These are phyloP conservation scores for Kuraishia molischiana DNA, from an alignment of 805 yeast species.

Conservation along the genomic window DNA sequence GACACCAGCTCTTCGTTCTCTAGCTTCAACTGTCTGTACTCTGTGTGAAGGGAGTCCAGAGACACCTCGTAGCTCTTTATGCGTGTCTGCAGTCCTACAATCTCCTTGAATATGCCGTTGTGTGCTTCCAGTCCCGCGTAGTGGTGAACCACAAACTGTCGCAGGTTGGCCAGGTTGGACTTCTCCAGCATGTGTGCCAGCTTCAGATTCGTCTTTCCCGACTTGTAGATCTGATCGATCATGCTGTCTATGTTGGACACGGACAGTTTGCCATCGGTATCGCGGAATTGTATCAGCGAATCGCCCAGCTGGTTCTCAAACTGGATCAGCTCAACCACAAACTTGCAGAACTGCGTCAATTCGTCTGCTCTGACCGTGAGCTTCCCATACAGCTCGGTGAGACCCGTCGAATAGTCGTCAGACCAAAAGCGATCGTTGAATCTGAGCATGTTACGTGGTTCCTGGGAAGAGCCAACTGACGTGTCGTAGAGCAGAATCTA, in stretches of 20 bases:
- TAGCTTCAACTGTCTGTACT: neutral
- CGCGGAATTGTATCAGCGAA: neutral
- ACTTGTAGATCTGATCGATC: neutral
- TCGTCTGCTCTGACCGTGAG: conserved; percentile 58
- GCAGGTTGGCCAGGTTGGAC: neutral
- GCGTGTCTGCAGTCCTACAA: neutral
- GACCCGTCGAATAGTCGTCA: conserved; percentile 48
- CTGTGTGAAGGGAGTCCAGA: neutral
- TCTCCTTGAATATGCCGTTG: conserved; percentile 37
- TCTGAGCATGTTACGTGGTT: too few species aligned
- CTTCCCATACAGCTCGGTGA: conserved; percentile 38
- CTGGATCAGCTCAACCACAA: conserved; percentile 64
- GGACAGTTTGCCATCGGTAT: conserved; percentile 54
- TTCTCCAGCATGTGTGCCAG: neutral
- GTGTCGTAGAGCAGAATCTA: too few species aligned
- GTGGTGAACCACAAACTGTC: conserved; percentile 49
- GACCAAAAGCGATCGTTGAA: conserved; percentile 78
- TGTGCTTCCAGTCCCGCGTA: conserved; percentile 68
- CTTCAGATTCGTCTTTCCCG: neutral
- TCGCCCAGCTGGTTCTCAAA: conserved; percentile 41
- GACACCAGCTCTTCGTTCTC: neutral
- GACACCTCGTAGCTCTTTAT: conserved; percentile 31
- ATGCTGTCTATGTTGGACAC: conserved; percentile 42
- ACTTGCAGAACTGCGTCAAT: conserved; percentile 57
- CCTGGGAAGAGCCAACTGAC: too few species aligned